phyloP scores from a whole-genome alignment of 352 stramenopile species.

The Phytophthora palmivora region DNA sequence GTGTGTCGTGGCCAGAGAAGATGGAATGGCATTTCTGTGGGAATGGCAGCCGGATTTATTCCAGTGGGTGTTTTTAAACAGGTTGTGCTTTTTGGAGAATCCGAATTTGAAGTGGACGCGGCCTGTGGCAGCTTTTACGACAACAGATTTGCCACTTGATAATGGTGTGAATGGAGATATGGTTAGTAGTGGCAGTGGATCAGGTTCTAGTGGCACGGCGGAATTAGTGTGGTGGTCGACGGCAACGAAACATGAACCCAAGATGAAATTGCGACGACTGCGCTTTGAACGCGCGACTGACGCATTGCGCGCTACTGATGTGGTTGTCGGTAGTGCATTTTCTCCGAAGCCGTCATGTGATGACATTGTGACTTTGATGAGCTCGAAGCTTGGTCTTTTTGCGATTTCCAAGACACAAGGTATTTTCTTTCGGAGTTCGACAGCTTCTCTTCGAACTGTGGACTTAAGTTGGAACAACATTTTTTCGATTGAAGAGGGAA shows the following conservation, averaged over 20 bases:
- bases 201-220: conserved; percentile 36
- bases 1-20: conserved; percentile 78
- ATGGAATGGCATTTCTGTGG: conserved; percentile 86
- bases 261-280: conserved; percentile 73
- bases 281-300: conserved; percentile 72
- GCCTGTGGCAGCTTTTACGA: conserved; percentile 69
- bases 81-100: conserved; percentile 83
- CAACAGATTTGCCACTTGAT: conserved; percentile 45
- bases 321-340: conserved; percentile 75
- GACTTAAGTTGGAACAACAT: conserved; percentile 44
- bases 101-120: conserved; percentile 85
- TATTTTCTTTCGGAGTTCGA: conserved; percentile 68
- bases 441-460: conserved; percentile 47
- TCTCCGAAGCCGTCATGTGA: conserved; percentile 28
- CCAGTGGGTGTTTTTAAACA: conserved; percentile 86
- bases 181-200: conserved; percentile 6
- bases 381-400: conserved; percentile 78
- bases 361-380: conserved; percentile 48
- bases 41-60: conserved; percentile 83
- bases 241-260: conserved; percentile 64
- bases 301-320: conserved; percentile 77
- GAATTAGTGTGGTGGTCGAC: conserved; percentile 85
- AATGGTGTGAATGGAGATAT: conserved; percentile 4
- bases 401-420: conserved; percentile 57
- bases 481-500: conserved; percentile 12